Evolutionary conservation across 805 yeast species (phyloP).

Genomic region (Candida verbasci): DNA sequence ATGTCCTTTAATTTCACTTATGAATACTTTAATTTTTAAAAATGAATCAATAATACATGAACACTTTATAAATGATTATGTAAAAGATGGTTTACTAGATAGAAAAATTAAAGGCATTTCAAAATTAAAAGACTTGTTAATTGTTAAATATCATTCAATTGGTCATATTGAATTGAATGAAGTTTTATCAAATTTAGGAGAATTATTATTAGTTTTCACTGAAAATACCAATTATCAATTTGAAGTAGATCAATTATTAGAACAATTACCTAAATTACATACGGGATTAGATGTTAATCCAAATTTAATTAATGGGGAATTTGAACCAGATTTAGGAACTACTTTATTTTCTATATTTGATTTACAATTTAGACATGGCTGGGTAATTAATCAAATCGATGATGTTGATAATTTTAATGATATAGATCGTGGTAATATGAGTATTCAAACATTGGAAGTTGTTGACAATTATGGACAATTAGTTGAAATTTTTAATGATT

Average conservation of each 20-base stretch:
- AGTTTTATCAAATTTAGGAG: constrained; percentile 49
- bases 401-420: constrained; percentile 8
- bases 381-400: constrained; percentile 54
- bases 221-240: constrained; percentile 11
- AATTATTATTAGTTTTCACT: constrained; percentile 26
- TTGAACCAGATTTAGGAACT: constrained; percentile 47
- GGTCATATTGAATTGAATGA: constrained; percentile 25
- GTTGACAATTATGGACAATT: constrained; percentile 13
- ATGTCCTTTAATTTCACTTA: constrained; percentile 76
- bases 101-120: constrained; percentile 12
- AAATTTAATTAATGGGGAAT: constrained; percentile 49
- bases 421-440: background rate
- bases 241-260: constrained; percentile 35
- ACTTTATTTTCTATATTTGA: constrained; percentile 56
- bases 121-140: constrained; percentile 14
- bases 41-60: constrained; percentile 21
- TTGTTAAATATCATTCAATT: constrained; percentile 7
- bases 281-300: constrained; percentile 75
- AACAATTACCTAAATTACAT: constrained; percentile 57
- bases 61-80: constrained; percentile 1
- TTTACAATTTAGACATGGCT: constrained; percentile 73
- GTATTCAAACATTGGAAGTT: background rate
- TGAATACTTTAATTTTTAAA: constrained; percentile 62
- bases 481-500: constrained; percentile 16
- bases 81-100: constrained; percentile 4